Evolutionary conservation across 768 basidiomycete genomes (phyloP).

Genomic region (Pulveroboletus sp.): DNA sequence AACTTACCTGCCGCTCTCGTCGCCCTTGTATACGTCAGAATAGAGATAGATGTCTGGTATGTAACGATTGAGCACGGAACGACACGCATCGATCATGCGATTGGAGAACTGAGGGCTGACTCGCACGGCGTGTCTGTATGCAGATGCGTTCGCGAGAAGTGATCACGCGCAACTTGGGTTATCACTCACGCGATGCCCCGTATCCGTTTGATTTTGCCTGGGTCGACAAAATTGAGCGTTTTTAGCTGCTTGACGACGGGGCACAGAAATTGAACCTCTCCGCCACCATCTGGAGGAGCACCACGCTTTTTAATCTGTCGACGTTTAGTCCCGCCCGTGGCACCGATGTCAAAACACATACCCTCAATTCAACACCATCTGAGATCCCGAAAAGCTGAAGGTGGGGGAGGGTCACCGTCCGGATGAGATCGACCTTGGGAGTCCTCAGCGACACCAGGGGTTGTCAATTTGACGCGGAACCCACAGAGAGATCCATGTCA

Average conservation of each 20-base stretch:
- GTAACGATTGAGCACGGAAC: constrained; percentile 90
- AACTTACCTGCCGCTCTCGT: constrained; percentile 92
- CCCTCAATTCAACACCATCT: constrained; percentile 86
- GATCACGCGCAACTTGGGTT: neutral
- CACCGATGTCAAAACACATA: constrained; percentile 30
- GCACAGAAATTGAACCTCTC: constrained; percentile 90
- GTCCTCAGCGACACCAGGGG: constrained; percentile 2
- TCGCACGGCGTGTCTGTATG: constrained; percentile 82
- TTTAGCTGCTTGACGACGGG: constrained; percentile 89
- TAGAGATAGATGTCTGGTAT: constrained; percentile 98
- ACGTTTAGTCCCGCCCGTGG: neutral
- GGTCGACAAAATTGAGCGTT: constrained; percentile 87
- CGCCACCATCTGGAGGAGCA: constrained; percentile 84
- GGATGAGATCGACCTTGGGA: constrained; percentile 74
- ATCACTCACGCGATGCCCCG: constrained; percentile 85
- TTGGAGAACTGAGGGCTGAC: constrained; percentile 98
- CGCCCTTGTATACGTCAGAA: constrained; percentile 97
- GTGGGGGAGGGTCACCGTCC: constrained; percentile 88
- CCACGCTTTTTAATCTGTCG: constrained; percentile 93
- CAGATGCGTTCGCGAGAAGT: neutral
- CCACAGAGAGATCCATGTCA: constrained; percentile 84
- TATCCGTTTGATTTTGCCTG: constrained; percentile 90
- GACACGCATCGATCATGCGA: constrained; percentile 92
- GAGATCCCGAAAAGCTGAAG: constrained; percentile 86
- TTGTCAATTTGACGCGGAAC: constrained; percentile 22